Conservation (phyloP, 2,329 filamentous ascomycete genomes). For the Alternaria triticina region DNA sequence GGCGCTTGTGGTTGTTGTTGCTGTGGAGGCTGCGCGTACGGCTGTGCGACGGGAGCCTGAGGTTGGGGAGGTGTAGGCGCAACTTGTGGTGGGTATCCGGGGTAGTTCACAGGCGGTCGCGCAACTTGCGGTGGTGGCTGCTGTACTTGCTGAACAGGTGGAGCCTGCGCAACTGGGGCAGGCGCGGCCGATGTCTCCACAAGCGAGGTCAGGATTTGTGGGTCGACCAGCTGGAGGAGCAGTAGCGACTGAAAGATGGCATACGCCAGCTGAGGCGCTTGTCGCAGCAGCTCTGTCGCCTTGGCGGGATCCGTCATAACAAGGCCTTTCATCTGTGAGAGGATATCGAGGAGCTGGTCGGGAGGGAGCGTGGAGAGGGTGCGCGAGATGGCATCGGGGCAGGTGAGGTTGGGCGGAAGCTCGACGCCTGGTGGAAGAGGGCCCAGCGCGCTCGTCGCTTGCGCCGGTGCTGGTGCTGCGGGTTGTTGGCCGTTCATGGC, state of each 20-base stretch:
- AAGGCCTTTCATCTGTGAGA: conserved; percentile 91
- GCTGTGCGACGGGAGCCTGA: conserved; percentile 36
- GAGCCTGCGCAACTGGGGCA: conserved; percentile 45
- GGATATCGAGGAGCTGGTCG: conserved; percentile 87
- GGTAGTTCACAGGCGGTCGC: conserved; percentile 40
- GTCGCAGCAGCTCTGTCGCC: conserved; percentile 83
- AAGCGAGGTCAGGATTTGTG: conserved; percentile 79
- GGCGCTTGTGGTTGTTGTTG: conserved; percentile 23
- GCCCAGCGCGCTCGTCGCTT: conserved; percentile 66
- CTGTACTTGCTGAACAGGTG: conserved; percentile 47
- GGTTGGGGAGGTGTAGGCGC: conserved; percentile 61
- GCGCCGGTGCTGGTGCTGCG: conserved; percentile 42
- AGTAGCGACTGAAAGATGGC: conserved; percentile 94
- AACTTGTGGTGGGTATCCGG: conserved; percentile 52
- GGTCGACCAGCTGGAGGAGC: conserved; percentile 90
- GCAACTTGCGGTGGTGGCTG: conserved; percentile 42
- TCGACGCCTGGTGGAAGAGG: conserved; percentile 85
- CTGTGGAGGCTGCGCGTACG: conserved; percentile 55
- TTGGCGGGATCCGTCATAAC: conserved; percentile 81
- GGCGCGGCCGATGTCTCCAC: conserved; percentile 62
- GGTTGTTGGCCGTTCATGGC: conserved; percentile 43
- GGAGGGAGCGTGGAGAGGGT: conserved; percentile 87
- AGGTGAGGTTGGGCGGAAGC: conserved; percentile 80
- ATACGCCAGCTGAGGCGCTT: conserved; percentile 91
- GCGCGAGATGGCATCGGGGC: conserved; percentile 88